phyloP scores from a whole-genome alignment of 164 flowering plant genomes.

The Brasenia schreberi region DNA sequence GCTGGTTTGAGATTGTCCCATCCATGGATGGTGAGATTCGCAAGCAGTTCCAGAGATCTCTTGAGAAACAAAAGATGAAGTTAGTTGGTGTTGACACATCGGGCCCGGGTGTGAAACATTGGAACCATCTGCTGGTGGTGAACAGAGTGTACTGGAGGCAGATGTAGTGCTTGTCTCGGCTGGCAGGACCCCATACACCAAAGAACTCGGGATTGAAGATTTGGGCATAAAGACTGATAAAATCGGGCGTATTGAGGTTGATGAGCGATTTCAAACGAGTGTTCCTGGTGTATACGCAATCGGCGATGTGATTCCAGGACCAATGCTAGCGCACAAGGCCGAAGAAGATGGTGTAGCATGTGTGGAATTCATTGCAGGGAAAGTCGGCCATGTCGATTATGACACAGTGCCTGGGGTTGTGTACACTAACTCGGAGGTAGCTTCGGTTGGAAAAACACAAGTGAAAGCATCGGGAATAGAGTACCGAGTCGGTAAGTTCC shows the following conservation, averaged over 20 bases:
- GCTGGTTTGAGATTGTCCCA: conserved; percentile 90
- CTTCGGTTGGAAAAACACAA: conserved; percentile 85
- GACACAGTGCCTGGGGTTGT: conserved; percentile 85
- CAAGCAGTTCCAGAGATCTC: conserved; percentile 69
- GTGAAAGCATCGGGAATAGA: conserved; percentile 52
- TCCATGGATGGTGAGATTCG: conserved; percentile 76
- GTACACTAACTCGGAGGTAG: conserved; percentile 88
- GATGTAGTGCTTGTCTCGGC: conserved; percentile 91
- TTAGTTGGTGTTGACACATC: conserved; percentile 69
- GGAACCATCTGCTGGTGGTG: conserved; percentile 84
- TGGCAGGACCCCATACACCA: conserved; percentile 65
- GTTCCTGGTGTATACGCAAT: conserved; percentile 71
- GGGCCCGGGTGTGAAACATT: conserved; percentile 52
- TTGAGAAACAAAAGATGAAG: conserved; percentile 85
- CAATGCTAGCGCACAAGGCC: conserved; percentile 95
- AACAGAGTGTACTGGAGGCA: conserved; percentile 69
- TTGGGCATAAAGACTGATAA: conserved; percentile 82
- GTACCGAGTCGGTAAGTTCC: conserved; percentile 80
- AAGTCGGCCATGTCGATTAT: conserved; percentile 78
- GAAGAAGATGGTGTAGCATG: conserved; percentile 93
- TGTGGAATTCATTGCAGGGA: conserved; percentile 80
- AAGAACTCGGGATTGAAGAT: conserved; percentile 65
- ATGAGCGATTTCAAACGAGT: conserved; percentile 45
- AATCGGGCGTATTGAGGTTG: conserved; percentile 53
- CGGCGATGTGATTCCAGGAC: conserved; percentile 90